Base-by-base conservation (phyloP, 805 yeast genomes). In the Sugiyamaella valdiviana region DNA sequence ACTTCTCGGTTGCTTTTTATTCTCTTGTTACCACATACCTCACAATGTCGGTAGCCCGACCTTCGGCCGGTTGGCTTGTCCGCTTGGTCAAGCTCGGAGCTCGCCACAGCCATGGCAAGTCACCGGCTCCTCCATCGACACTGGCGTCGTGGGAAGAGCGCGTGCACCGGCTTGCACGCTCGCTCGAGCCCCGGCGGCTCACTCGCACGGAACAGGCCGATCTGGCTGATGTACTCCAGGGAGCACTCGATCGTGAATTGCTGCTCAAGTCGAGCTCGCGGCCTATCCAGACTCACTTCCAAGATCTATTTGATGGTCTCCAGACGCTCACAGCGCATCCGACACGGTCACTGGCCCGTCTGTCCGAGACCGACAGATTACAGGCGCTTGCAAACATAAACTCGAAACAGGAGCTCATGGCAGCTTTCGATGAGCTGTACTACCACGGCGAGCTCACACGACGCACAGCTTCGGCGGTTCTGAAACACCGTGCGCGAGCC, bases 371-470 rank as follows among this genome's bases (percentile, higher is more conserved):
- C 14, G 29, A 26, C 10, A 29, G 37, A 41, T 9, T 16, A 5
- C 44, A 46, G 22, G 45, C 39, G 10, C 12, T 29, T 14, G 15
- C 42, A 15, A 35, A 37, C 4, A 37, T 42, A 24, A 23, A 22
- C 5, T 23, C 43, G 14, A 36, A 48, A 19, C 17, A 48, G 7
- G 51, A 55, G n/a, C 52, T 61, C 16, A 38, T 60, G 10, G 41
- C 37, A 12, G 47, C 50, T 6, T 59, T 63, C 36, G 57, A 60
- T 32, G 52, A 49, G 29, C 47, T 52, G 14, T 62, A 61, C 39
- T 63, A 57, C 46, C 58, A 53, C 26, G 63, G 64, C 5, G 52
- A 44, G 16, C 54, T 63, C 6, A 46, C 59, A 2, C 48, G 52
- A 24, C 44, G 39, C n/a, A 52, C 57, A 16, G 59, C 65, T 6